A percentile compares a stretch with the other conserved stretches of the same genome.
Conservation (phyloP, 768 basidiomycete species). For the Mrakia hoshinonis region DNA sequence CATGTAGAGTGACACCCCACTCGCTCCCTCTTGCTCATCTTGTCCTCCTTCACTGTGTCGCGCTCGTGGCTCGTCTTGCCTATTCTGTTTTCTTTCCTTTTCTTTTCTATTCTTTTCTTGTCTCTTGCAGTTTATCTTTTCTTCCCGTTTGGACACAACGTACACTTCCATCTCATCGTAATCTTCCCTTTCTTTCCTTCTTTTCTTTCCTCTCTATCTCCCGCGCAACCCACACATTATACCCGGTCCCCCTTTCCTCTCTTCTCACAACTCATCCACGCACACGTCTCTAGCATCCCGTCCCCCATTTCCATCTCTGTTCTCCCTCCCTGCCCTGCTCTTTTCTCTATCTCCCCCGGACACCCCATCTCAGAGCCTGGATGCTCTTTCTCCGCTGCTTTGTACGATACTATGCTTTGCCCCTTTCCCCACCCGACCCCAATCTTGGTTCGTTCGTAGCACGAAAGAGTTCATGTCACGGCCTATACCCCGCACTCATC, state of each 20-base stretch:
- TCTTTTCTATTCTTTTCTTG: background rate
- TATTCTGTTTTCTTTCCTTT: background rate
- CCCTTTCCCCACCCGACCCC: background rate
- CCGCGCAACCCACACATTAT: background rate
- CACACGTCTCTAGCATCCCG: no score
- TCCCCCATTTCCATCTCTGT: no score
- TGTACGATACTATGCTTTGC: background rate
- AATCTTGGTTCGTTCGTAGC: no score
- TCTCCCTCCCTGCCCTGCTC: background rate
- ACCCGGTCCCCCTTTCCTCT: background rate
- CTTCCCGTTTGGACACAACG: background rate
- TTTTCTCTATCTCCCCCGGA: background rate
- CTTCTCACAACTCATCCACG: no score
- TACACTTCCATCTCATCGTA: background rate
- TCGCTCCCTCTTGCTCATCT: background rate
- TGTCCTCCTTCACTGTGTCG: background rate
- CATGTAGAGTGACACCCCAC: background rate
- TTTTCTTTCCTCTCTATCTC: background rate
- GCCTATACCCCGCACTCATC: constrained; percentile 40
- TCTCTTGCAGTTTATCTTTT: background rate
- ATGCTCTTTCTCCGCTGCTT: no score
- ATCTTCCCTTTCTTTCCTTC: background rate
- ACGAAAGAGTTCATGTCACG: no score
- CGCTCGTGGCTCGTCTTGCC: background rate
- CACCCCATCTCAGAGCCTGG: no score